Evolutionary conservation across 2,329 filamentous ascomycete genomes (phyloP), one percentile per base, ranked within the genome.

Genomic region (Trichophyton benhamiae): DNA sequence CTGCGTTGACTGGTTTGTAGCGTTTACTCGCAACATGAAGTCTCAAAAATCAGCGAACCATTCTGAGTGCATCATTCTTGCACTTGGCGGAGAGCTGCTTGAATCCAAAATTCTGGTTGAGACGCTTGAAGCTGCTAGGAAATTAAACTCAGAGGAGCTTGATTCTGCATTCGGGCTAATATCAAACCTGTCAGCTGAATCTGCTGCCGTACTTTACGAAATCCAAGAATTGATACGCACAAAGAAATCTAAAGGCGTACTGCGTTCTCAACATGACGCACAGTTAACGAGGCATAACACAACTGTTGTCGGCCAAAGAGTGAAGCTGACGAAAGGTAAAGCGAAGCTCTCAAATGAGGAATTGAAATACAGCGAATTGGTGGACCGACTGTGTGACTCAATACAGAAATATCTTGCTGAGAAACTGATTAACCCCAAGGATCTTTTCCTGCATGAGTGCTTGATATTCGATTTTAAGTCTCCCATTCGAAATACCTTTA

Each of bases 221-320:
- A 74, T 86, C 38, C 73, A 77, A 49, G 67, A 68, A 11, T 70
- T 88, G 4, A 68, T 79, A 22, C 68, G 73, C 38, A 73, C 73
- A 49, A 77, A 82, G 15, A 71, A 78, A 53, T 72, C 76, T 52
- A 75, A 78, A 8, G 77, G 76, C 42, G 73, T 78, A 3, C 79
- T 95, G 33, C 84, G 86, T 64, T 95, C 86, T 74, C 87, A 86
- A 70, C 88, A 94, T 72, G 86, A 86, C 67, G 80, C 87, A 9
- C 85, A 87, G 48, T 79, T 79, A 65, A 78, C 80, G 3, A 79
- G 78, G 17, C 70, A 82, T 4, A 75, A 80, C 61, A 83, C 82
- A 2, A 83, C 82, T 0, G 75, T 85, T n/a, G 77, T 84, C 2
- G 80, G 82, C 17, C 80, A 84, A 65, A 82, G 83, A 64, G 79